Conservation (phyloP, 2,329 filamentous ascomycete species). For the Aaosphaeria pasadenensis region DNA sequence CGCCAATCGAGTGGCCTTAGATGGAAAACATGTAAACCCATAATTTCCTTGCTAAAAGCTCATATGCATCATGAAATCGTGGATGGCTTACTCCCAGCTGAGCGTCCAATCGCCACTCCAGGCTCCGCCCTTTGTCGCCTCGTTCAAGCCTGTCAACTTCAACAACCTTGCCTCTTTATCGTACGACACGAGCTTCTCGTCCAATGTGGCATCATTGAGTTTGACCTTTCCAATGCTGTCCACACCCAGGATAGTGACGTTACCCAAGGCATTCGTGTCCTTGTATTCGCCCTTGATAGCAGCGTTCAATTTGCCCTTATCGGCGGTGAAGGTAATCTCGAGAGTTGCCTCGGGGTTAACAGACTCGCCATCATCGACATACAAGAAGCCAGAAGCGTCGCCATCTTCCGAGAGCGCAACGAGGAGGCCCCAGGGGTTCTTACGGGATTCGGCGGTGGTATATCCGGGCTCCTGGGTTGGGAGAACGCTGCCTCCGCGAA, state of each 20-base stretch:
- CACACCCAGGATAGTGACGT: conserved; percentile 63
- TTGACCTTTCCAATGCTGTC: conserved; percentile 34
- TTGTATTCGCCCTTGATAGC: conserved; percentile 51
- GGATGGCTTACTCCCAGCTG: conserved; percentile 43
- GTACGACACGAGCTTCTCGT: conserved; percentile 46
- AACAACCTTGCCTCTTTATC: conserved; percentile 49
- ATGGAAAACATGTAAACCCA: too few species aligned
- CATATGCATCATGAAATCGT: neutral
- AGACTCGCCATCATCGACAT: conserved; percentile 74
- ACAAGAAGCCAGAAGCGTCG: conserved; percentile 60
- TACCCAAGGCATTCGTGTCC: conserved; percentile 58
- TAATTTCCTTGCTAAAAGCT: too few species aligned
- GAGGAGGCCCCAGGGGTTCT: conserved; percentile 65
- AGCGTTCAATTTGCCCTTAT: conserved; percentile 46
- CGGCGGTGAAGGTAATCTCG: conserved; percentile 51
- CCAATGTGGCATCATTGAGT: conserved; percentile 51
- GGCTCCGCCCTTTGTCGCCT: conserved; percentile 52
- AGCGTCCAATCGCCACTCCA: conserved; percentile 59
- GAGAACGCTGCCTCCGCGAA: conserved; percentile 66
- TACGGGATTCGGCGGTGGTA: conserved; percentile 62
- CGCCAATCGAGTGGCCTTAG: too few species aligned
- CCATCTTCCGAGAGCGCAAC: conserved; percentile 58
- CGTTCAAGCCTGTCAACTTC: conserved; percentile 49
- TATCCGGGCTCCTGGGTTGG: conserved; percentile 66
- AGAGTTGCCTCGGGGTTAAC: conserved; percentile 55